Base-by-base conservation (phyloP, 257 asterid genomes). In the Gentiana macrophylla region DNA sequence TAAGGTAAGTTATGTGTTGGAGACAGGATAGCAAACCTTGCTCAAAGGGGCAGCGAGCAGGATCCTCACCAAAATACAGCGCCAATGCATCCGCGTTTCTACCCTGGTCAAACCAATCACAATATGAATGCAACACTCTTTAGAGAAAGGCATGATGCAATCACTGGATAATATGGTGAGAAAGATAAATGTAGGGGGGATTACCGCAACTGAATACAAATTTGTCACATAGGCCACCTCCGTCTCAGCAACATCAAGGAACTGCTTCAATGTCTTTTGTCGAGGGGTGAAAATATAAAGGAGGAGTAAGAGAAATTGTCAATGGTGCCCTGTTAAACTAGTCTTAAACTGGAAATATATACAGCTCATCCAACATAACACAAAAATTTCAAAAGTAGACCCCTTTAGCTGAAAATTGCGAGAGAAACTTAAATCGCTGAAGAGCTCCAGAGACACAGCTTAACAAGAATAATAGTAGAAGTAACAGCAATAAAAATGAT, bases 21-120 rank as follows among this genome's bases (percentile, higher is more conserved):
- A 33, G 32, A 41, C 46, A 41, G 46, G 46, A 5, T 5, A 41
- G 12, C 56, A 62, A 66, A 92, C 99, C 99, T 86, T 93, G 99
- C 78, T 93, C 99, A 60, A 89, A 89, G 49, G 99, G 99, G 76
- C 84, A 89, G 52, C 82, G 80, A 34, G 86, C 94, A 60, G 97
- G 97, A 67, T 93, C 99, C 80, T 93, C 99, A 32, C 95, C 95
- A 49, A 93, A 93, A 80, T 93, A 93, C 50, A 88, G 76, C 60
- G 91, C 91, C 70, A 89, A 72, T 35, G 96, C 97, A 83, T 93
- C 99, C 32, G 99, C 99, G 59, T 86, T 86, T 73, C 86, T 84
- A 62, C 97, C 99, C 99, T 93, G 89, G 38, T 61, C 57, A 32
- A 24, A 69, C 67, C 66, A 76, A 49, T 33, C 49, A 67, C 32